These are phyloP conservation scores for Colletotrichum ledebouriae DNA, from an alignment of 2,329 filamentous ascomycete genomes.

Conservation along the genomic window DNA sequence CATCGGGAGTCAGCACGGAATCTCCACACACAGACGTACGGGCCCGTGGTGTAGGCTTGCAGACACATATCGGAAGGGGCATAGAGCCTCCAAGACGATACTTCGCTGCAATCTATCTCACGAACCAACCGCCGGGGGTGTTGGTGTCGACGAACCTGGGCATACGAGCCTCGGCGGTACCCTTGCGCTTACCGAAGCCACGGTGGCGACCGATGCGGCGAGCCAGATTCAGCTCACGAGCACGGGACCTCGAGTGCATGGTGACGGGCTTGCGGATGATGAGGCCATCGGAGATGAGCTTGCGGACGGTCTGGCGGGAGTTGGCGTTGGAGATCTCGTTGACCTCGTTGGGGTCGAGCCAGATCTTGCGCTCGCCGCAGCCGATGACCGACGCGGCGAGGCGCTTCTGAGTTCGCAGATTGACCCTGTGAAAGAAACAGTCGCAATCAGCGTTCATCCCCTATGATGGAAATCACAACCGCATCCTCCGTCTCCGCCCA, in stretches of 20 bases:
- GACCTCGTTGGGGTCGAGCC: constrained; percentile 99
- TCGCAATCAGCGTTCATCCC: constrained; percentile 41
- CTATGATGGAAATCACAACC: neutral
- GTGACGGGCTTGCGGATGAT: constrained; percentile 99
- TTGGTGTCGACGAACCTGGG: constrained; percentile 77
- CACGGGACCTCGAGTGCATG: constrained; percentile 98
- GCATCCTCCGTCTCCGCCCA: constrained; percentile 10
- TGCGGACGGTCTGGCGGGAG: constrained; percentile 99
- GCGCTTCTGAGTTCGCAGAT: constrained; percentile 99
- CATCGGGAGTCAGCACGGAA: constrained; percentile 47
- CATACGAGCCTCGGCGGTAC: constrained; percentile 99
- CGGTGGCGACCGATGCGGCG: constrained; percentile 97
- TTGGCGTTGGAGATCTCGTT: constrained; percentile 99
- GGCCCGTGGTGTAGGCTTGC: neutral
- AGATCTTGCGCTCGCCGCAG: constrained; percentile 99
- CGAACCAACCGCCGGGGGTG: constrained; percentile 2
- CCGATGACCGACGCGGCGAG: constrained; percentile 98
- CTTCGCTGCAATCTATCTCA: neutral
- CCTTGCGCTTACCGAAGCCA: constrained; percentile 99
- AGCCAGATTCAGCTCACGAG: constrained; percentile 93
- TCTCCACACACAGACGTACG: constrained; percentile 2
- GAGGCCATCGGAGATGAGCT: constrained; percentile 99
- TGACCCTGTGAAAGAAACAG: constrained; percentile 78
- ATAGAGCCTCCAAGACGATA: neutral
- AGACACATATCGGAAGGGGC: neutral